A percentile compares a stretch with the other conserved stretches of the same genome.
phyloP scores from a whole-genome alignment of 495 filamentous ascomycete genomes.

The Xylaria castorea region DNA sequence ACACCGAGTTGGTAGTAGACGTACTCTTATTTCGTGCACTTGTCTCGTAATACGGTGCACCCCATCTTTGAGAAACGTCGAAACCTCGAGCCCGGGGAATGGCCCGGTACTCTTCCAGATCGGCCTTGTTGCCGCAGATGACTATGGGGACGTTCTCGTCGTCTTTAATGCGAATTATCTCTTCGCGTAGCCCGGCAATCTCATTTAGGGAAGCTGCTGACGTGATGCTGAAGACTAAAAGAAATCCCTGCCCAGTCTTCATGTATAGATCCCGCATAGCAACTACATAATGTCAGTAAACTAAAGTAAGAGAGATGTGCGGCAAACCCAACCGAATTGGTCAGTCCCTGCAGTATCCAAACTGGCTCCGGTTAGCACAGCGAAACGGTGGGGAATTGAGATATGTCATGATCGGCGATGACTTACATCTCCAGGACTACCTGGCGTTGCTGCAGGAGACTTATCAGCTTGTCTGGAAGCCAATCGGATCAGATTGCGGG shows the following conservation, averaged over 20 bases:
- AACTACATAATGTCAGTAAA: conserved; percentile 45
- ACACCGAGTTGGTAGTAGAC: conserved; percentile 27
- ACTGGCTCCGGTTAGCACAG: conserved; percentile 54
- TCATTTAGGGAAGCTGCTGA: conserved; percentile 85
- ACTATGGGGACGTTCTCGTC: conserved; percentile 91
- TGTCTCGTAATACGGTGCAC: conserved; percentile 94
- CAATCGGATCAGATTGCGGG: conserved; percentile 23
- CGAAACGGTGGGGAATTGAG: conserved; percentile 22
- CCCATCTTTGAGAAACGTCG: conserved; percentile 86
- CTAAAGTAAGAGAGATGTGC: conserved; percentile 18
- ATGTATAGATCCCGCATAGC: conserved; percentile 89
- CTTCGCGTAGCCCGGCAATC: conserved; percentile 86
- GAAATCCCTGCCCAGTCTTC: conserved; percentile 95
- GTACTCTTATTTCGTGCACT: conserved; percentile 74
- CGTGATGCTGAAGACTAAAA: conserved; percentile 97
- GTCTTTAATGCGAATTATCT: conserved; percentile 97
- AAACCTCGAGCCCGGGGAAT: conserved; percentile 87
- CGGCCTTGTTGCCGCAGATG: conserved; percentile 96
- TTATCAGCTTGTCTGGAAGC: conserved; percentile 37
- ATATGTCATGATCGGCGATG: conserved; percentile 26
- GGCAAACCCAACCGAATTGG: conserved; percentile 83
- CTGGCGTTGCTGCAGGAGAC: conserved; percentile 77
- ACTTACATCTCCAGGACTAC: conserved; percentile 94
- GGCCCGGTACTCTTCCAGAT: conserved; percentile 88
- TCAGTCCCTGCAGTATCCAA: conserved; percentile 97